Conservation (phyloP, 2,329 filamentous ascomycete species). For the Colletotrichum coccodes region DNA sequence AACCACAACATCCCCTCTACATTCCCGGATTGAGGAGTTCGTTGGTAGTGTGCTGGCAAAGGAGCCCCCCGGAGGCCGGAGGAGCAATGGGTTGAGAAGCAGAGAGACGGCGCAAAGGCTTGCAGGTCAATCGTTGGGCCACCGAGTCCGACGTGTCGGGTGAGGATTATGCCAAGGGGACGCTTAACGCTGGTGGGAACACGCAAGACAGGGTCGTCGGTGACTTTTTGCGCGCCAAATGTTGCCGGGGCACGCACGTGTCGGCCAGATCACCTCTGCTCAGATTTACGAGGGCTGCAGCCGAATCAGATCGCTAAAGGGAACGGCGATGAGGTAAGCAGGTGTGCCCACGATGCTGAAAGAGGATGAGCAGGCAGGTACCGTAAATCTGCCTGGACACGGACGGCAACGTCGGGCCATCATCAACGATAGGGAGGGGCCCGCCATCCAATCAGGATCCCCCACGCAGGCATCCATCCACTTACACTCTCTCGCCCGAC, state of each 20-base stretch:
- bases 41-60: not conserved
- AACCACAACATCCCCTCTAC: not conserved
- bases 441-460: not conserved
- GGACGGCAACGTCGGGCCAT: not conserved
- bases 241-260: constrained; percentile 15
- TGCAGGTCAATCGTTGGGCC: not conserved
- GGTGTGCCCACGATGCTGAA: not conserved
- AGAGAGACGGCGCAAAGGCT: not conserved
- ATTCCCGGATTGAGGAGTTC: constrained; percentile 8
- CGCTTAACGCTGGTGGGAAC: not conserved
- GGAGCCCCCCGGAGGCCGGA: not conserved
- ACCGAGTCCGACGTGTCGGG: not conserved
- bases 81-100: not conserved
- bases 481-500: not conserved
- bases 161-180: not conserved
- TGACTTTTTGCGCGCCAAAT: constrained; percentile 18
- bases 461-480: not conserved
- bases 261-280: constrained; percentile 3
- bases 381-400: constrained; percentile 18
- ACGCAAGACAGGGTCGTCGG: not conserved
- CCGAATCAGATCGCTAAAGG: not conserved
- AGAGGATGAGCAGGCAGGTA: constrained; percentile 7
- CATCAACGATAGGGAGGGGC: not conserved
- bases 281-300: constrained; percentile 33
- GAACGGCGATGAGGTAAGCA: not conserved